Evolutionary conservation across 331 rosid species (phyloP).

Genomic region (Saraca asoca): DNA sequence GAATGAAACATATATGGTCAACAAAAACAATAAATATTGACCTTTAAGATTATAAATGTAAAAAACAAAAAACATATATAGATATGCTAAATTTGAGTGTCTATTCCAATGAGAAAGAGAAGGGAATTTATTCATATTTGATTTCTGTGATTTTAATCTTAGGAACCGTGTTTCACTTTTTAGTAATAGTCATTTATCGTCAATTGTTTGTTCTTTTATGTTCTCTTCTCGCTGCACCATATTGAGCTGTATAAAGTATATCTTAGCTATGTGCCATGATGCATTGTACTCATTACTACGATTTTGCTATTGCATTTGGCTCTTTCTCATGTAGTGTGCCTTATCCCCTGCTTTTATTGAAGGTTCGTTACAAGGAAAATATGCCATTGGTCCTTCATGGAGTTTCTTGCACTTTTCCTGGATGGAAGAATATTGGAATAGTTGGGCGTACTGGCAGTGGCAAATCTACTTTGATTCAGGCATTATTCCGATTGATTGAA

Average conservation of each 20-base stretch:
- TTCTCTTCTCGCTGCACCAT: conserved; percentile 2
- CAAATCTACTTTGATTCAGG: conserved; percentile 93
- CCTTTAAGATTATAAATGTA: no score
- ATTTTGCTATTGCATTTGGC: conserved; percentile 14
- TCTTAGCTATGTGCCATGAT: conserved; percentile 12
- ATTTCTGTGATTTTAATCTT: not conserved
- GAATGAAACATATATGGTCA: no score
- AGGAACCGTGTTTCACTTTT: not conserved
- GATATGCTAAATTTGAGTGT: no score
- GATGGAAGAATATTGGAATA: conserved; percentile 89
- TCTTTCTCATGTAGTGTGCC: not conserved
- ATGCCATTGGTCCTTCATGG: conserved; percentile 93
- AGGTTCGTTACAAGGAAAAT: conserved; percentile 96
- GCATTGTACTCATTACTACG: not conserved
- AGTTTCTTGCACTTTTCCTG: conserved; percentile 79
- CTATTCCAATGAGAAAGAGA: not conserved
- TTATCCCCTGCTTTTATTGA: conserved; percentile 19
- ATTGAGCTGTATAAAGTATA: conserved; percentile 22
- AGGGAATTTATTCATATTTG: not conserved
- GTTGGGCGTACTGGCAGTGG: conserved; percentile 98
- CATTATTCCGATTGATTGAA: conserved; percentile 85
- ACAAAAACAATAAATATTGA: no score
- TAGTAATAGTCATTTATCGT: not conserved
- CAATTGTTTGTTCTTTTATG: not conserved
- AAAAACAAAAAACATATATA: no score